Evolutionary conservation across 257 asterid species (phyloP).

Genomic region (Cinchona pubescens): DNA sequence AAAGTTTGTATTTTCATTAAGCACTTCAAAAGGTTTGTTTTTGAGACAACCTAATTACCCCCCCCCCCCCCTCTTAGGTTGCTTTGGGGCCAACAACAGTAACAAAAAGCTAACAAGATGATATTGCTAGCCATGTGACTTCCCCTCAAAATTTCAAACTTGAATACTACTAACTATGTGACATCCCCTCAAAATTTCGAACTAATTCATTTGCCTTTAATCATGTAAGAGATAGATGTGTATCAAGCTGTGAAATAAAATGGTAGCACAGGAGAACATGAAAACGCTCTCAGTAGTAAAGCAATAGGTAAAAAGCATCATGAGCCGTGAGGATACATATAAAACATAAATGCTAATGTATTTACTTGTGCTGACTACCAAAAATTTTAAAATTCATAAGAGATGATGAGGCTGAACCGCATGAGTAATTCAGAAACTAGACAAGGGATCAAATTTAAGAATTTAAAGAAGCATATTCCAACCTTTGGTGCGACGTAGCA

Average conservation of each 20-base stretch:
- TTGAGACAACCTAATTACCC: too few relatives aligned
- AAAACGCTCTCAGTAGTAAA: not conserved
- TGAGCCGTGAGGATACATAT: not conserved
- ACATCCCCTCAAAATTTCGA: not conserved
- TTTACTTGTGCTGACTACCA: not conserved
- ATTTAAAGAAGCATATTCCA: slow-evolving; percentile 9
- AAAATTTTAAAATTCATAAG: not conserved
- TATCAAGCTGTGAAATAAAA: not conserved
- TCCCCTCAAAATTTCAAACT: too few relatives aligned
- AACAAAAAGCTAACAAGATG: not conserved
- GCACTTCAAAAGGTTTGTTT: too few relatives aligned
- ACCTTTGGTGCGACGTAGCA: slow-evolving; percentile 98
- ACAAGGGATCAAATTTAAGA: not conserved
- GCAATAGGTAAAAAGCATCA: not conserved
- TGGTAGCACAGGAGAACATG: not conserved
- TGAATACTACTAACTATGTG: not conserved
- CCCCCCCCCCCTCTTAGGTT: too few relatives aligned
- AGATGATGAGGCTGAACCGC: slow-evolving; percentile 28
- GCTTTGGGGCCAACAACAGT: too few relatives aligned
- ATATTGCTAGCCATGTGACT: too few relatives aligned
- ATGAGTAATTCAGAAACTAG: not conserved
- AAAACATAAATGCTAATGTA: not conserved
- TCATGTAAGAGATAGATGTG: not conserved
- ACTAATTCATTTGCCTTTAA: not conserved
- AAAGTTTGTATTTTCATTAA: too few relatives aligned